Percentiles rank a stretch among this genome's conserved stretches.
These are phyloP conservation scores for Euphorbia tirucalli DNA, from an alignment of 345 rosid species.

Conservation along the genomic window DNA sequence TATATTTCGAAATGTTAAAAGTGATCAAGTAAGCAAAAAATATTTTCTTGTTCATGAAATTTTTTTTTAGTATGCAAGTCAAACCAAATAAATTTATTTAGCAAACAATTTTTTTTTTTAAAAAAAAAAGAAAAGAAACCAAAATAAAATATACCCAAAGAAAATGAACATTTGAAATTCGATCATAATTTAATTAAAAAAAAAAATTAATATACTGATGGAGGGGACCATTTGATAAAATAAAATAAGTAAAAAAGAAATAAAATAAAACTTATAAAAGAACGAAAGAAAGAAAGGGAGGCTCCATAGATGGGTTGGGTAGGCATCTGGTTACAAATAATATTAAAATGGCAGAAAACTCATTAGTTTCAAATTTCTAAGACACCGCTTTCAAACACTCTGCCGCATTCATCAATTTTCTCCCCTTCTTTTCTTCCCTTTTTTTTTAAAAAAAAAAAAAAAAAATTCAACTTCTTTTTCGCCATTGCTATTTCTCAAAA, in stretches of 20 bases:
- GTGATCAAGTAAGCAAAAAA: too few relatives aligned
- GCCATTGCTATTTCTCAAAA: background rate
- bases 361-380: background rate
- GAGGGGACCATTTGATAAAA: background rate
- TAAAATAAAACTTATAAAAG: background rate
- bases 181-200: background rate
- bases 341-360: background rate
- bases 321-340: too few relatives aligned
- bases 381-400: too few relatives aligned
- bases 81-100: too few relatives aligned
- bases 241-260: background rate
- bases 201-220: background rate
- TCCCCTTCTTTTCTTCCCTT: too few relatives aligned
- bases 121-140: too few relatives aligned
- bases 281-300: background rate
- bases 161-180: background rate
- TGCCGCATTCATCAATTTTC: background rate
- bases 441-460: slow-evolving; percentile 11
- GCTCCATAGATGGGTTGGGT: too few relatives aligned
- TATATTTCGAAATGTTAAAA: too few relatives aligned
- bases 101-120: too few relatives aligned
- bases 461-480: background rate
- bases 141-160: too few relatives aligned
- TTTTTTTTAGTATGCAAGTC: too few relatives aligned
- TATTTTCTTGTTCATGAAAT: too few relatives aligned